A percentile compares a stretch with the other conserved stretches of the same genome.
Evolutionary conservation across 495 filamentous ascomycete species (phyloP).

Genomic region (Podospora didyma): DNA sequence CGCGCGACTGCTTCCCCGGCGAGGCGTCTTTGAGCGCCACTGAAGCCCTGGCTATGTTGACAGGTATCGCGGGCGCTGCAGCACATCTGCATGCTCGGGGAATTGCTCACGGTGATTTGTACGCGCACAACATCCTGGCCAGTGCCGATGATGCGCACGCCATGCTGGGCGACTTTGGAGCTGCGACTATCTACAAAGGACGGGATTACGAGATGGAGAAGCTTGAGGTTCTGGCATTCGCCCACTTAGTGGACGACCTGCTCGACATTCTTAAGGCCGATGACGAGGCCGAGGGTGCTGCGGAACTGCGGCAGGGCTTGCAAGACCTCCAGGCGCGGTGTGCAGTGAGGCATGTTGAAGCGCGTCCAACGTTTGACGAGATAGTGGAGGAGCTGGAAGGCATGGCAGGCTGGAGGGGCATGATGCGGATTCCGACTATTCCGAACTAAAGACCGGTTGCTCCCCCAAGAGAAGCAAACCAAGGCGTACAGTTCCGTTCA

Average conservation of each 20-base stretch:
- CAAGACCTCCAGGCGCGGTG: slow-evolving; percentile 15
- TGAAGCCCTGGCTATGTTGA: slow-evolving; percentile 31
- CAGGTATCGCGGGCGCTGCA: slow-evolving; percentile 35
- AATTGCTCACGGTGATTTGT: slow-evolving; percentile 41
- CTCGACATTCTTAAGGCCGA: slow-evolving; percentile 16
- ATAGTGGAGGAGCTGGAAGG: slow-evolving; percentile 22
- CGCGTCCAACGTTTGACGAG: slow-evolving; percentile 23
- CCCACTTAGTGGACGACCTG: slow-evolving; percentile 39
- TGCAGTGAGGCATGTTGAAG: slow-evolving; percentile 4
- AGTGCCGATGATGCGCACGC: slow-evolving; percentile 34
- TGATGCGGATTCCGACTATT: slow-evolving; percentile 28
- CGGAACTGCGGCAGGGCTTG: slow-evolving; percentile 13
- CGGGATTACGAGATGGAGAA: slow-evolving; percentile 27
- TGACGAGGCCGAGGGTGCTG: slow-evolving; percentile 2
- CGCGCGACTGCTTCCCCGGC: slow-evolving; percentile 33
- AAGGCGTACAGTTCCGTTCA: too few species aligned
- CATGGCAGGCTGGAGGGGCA: slow-evolving; percentile 28
- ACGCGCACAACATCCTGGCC: slow-evolving; percentile 42
- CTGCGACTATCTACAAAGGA: slow-evolving; percentile 40
- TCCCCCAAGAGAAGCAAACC: too few species aligned
- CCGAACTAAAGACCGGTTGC: background rate
- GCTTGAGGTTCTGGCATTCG: slow-evolving; percentile 45
- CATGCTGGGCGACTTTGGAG: slow-evolving; percentile 41
- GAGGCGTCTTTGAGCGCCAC: slow-evolving; percentile 23
- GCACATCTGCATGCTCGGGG: slow-evolving; percentile 37